Base-by-base conservation (phyloP, 2,329 filamentous ascomycete species). In the Fusarium scirpi region DNA sequence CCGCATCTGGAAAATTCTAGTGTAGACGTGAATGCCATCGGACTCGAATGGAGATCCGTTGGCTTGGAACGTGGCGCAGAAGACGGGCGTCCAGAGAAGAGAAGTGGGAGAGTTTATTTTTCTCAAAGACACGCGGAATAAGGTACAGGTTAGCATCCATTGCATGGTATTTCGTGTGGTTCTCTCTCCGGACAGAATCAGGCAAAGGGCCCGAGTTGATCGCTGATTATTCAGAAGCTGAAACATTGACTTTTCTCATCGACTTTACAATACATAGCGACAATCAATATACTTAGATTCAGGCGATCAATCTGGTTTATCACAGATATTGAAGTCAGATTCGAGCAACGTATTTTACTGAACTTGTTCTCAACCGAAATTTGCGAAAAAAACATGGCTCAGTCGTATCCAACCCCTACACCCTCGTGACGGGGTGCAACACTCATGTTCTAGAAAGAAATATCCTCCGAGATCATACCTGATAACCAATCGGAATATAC, bases 1-100 rank as follows among this genome's bases (percentile, higher is more conserved):
- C 62, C 40, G 52, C 60, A 51, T 65, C 52, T 65, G 40, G 52
- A 51, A 65, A 46, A 4, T 58, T 65, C 45, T 41, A 24, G 29
- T 44, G 32, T 3, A 11, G 11, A 13, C 5, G 4, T 16, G 29
- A 32, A 18, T 56, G 10, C 9, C 9, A 25, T 20, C 5, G 5
- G 6, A 27, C 25, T 20, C 8, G 2, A 4, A n/a, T 38, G 22
- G 5, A 12, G 29, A 44, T 16, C 22, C 20, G 13, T 27, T 18
- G 12, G 16, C 34, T 41, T 44, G 41, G 49, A 8, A 29, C n/a
- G 24, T 53, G 49, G 49, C 34, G 18, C 6, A 18, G 32, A 4
- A n/a, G 25, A 10, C 3, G 5, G 18, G 22, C 13, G 20, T 11
- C 32, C 5, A 18, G 22, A n/a, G 15, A 16, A 45, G 34, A 38